phyloP scores from a whole-genome alignment of 768 basidiomycete genomes.

The Lactarius pseudohatsudake region DNA sequence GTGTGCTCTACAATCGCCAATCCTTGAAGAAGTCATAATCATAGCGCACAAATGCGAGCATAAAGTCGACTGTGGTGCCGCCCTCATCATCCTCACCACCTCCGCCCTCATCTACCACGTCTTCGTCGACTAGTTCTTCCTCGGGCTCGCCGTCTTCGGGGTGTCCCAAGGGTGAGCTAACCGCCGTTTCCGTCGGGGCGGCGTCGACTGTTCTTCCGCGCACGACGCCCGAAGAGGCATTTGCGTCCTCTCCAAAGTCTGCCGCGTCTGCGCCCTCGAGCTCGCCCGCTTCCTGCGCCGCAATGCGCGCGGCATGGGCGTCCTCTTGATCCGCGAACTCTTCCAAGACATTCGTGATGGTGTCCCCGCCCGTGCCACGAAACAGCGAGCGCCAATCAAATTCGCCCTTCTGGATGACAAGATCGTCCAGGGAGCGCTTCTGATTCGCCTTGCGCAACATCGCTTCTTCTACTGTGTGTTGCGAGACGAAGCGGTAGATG shows the following conservation, averaged over 20 bases:
- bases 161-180: slow-evolving; percentile 11
- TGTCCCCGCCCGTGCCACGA: slow-evolving; percentile 48
- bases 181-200: slow-evolving; percentile 22
- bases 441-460: slow-evolving; percentile 98
- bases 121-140: slow-evolving; percentile 30
- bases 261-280: slow-evolving; percentile 77
- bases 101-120: slow-evolving; percentile 35
- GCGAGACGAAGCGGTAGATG: slow-evolving; percentile 91
- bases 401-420: slow-evolving; percentile 91
- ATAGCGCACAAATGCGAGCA: slow-evolving; percentile 63
- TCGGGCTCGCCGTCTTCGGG: slow-evolving; percentile 21
- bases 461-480: slow-evolving; percentile 91
- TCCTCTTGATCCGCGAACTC: slow-evolving; percentile 90
- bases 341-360: slow-evolving; percentile 69
- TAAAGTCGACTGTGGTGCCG: slow-evolving; percentile 80
- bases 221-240: not conserved
- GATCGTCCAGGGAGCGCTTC: slow-evolving; percentile 85
- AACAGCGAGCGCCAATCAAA: slow-evolving; percentile 93
- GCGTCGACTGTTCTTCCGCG: slow-evolving; percentile 21
- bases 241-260: slow-evolving; percentile 61
- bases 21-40: slow-evolving; percentile 73
- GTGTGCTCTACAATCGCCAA: slow-evolving; percentile 54
- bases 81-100: slow-evolving; percentile 51
- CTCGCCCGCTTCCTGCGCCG: slow-evolving; percentile 67
- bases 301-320: slow-evolving; percentile 74